These are phyloP conservation scores for Botrytis elliptica DNA, from an alignment of 2,329 filamentous ascomycete species.

Conservation along the genomic window DNA sequence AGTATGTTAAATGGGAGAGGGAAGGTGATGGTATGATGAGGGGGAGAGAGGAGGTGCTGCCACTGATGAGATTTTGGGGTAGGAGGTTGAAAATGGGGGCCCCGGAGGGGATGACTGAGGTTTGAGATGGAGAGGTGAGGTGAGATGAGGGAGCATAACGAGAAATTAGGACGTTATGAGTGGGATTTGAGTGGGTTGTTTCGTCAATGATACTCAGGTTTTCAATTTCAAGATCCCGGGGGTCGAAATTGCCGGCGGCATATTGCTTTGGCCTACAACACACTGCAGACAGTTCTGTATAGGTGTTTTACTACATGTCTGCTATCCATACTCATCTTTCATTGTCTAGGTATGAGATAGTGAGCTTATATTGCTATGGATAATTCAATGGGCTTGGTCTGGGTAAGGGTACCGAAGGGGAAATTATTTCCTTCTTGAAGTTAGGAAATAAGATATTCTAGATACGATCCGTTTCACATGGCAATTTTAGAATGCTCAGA, in stretches of 20 bases:
- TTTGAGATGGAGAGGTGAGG: conserved; percentile 32
- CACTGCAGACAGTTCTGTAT: neutral
- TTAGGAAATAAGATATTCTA: neutral
- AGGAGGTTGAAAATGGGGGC: conserved; percentile 58
- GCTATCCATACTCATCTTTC: neutral
- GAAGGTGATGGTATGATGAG: conserved; percentile 78
- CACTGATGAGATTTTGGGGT: conserved; percentile 82
- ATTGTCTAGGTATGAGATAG: neutral
- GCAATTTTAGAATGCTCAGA: neutral
- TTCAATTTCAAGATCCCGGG: neutral
- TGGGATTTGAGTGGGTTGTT: neutral
- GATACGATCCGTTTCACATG: neutral
- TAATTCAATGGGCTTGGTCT: neutral
- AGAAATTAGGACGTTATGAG: neutral
- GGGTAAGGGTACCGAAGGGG: neutral
- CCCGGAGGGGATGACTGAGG: conserved; percentile 52
- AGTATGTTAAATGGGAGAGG: conserved; percentile 68
- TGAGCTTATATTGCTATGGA: neutral
- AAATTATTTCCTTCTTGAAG: neutral
- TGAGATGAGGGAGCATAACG: neutral
- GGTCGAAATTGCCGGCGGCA: neutral
- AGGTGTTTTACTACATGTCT: neutral
- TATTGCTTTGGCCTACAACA: neutral
- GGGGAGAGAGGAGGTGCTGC: conserved; percentile 80
- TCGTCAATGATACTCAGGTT: neutral